Evolutionary conservation across 192 early-diverging fungal genomes (phyloP), one percentile per base, ranked within the genome.

Genomic region (Martensiomyces pterosporus): DNA sequence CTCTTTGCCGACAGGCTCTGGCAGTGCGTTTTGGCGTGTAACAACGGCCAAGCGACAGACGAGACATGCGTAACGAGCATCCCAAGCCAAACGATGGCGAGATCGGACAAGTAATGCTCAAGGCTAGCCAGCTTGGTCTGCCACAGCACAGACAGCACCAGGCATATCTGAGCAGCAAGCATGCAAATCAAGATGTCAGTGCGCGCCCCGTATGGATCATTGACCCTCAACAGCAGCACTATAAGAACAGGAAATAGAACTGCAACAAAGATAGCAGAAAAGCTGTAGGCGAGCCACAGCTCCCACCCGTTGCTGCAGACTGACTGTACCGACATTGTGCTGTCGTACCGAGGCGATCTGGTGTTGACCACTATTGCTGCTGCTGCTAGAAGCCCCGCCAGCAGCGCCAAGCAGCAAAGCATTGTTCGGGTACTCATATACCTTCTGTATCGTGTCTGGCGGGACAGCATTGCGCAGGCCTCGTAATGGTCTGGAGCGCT

Each of bases 231-330:
- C 22, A 71, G 38, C n/a, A 27, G 27, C 16, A 44, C 24, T 19
- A 42, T 26, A 13, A 71, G 43, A 14, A 24, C 55, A n/a, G 60
- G 55, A 22, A 60, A 64, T 14, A 55, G 33, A 2, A 57, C 36
- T 3, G 42, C 67, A 24, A 34, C 24, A 15, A 26, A 49, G 4
- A 40, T 34, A 19, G 55, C 36, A 12, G 67, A 54, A 10, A 51
- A 33, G 22, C 60, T 49, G 26, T 71, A 71, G 2, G 52, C 55
- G 5, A 52, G 52, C 67, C 67, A 71, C 47, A 55, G 21, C 14
- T 40, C 56, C 67, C 67, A 71, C 10, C 60, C 55, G 19, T 34
- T 42, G 10, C 34, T n/a, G 23, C 67, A 70, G 0, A 56, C 51
- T 35, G 37, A 15, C n/a, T 24, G 44, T 9, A 24, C 44, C 17